Percentiles rank a stretch among this genome's conserved stretches.
phyloP scores from a whole-genome alignment of 805 yeast genomes.

The Lachancea meyersii region DNA sequence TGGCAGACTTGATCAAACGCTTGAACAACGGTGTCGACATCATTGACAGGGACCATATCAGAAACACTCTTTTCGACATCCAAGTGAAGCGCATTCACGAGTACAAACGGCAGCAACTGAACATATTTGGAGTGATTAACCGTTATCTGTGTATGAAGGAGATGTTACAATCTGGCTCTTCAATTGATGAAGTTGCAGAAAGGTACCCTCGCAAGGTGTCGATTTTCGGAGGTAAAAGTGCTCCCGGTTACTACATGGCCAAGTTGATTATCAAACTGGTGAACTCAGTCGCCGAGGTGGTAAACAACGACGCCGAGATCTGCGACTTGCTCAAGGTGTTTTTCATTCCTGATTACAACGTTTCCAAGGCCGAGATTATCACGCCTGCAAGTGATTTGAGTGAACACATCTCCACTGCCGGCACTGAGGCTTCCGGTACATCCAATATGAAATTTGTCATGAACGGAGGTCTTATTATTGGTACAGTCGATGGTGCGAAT shows the following conservation, averaged over 20 bases:
- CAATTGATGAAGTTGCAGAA: constrained; percentile 52
- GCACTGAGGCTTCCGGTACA: constrained; percentile 95
- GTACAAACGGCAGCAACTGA: constrained; percentile 91
- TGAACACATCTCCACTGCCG: constrained; percentile 94
- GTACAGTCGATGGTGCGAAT: constrained; percentile 96
- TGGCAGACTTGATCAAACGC: constrained; percentile 60
- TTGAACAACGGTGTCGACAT: constrained; percentile 50
- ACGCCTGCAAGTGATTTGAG: constrained; percentile 86
- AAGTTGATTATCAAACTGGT: constrained; percentile 81
- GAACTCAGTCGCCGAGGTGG: constrained; percentile 72
- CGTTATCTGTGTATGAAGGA: constrained; percentile 73
- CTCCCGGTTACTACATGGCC: constrained; percentile 97
- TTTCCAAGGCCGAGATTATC: constrained; percentile 87
- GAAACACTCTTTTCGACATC: constrained; percentile 73
- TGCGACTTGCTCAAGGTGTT: constrained; percentile 77
- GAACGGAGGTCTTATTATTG: constrained; percentile 89
- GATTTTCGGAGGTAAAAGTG: constrained; percentile 90
- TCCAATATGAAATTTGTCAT: constrained; percentile 92
- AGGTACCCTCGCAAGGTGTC: constrained; percentile 69
- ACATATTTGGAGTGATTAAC: constrained; percentile 82
- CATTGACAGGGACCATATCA: constrained; percentile 48
- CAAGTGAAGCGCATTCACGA: constrained; percentile 95
- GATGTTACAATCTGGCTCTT: constrained; percentile 34
- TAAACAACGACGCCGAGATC: constrained; percentile 70
- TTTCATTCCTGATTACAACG: constrained; percentile 88